Conservation (phyloP, 768 basidiomycete species). For the Clitopilus hobsonii region DNA sequence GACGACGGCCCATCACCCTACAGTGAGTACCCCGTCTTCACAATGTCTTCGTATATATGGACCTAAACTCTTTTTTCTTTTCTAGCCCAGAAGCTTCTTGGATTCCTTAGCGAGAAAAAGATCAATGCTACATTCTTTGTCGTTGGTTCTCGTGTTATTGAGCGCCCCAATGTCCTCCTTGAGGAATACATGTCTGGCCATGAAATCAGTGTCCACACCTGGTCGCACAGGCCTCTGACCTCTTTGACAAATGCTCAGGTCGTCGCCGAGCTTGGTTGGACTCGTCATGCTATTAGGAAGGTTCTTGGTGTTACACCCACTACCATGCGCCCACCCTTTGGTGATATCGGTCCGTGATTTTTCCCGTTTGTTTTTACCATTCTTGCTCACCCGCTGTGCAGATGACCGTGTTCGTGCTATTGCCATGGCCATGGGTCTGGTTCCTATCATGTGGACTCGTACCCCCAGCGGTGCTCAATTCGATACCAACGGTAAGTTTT, state of each 20-base stretch:
- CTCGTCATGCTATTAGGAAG: conserved; percentile 76
- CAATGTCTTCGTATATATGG: background rate
- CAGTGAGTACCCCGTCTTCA: conserved; percentile 44
- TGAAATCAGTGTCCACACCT: conserved; percentile 85
- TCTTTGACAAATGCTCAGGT: conserved; percentile 75
- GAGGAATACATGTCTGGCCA: conserved; percentile 79
- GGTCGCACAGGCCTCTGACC: conserved; percentile 81
- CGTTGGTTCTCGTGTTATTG: conserved; percentile 80
- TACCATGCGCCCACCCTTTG: conserved; percentile 77
- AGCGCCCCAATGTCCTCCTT: conserved; percentile 67
- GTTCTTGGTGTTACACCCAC: conserved; percentile 75
- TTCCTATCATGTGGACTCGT: conserved; percentile 87
- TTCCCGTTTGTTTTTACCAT: background rate
- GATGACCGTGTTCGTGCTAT: conserved; percentile 95
- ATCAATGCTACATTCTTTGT: conserved; percentile 88
- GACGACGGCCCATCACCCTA: conserved; percentile 87
- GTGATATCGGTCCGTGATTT: conserved; percentile 58
- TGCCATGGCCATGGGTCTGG: conserved; percentile 84
- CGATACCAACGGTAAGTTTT: conserved; percentile 62
- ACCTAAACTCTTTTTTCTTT: background rate
- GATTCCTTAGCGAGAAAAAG: conserved; percentile 60
- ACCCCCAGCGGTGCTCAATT: conserved; percentile 50
- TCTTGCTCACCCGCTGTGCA: conserved; percentile 15
- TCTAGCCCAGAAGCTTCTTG: conserved; percentile 57
- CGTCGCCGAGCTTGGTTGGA: conserved; percentile 93